Evolutionary conservation across 345 rosid genomes (phyloP).

Genomic region (Moricandia arvensis): DNA sequence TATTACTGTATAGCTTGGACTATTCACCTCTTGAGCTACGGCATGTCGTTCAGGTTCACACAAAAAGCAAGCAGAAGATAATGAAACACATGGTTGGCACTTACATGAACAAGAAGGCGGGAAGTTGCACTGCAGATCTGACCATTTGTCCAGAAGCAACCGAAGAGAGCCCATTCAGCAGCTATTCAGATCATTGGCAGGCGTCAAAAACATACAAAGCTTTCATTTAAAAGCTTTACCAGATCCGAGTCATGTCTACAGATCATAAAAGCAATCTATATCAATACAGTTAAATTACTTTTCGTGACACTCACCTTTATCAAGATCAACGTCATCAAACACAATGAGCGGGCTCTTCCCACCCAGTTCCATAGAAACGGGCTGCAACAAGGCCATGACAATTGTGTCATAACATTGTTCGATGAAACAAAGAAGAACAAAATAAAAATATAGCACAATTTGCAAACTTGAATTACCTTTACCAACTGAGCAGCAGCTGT

Average conservation of each 20-base stretch:
- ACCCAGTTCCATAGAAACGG: slow-evolving; percentile 89
- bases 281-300: background rate
- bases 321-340: slow-evolving; percentile 91
- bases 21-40: background rate
- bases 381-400: slow-evolving; percentile 45
- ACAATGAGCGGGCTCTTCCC: slow-evolving; percentile 93
- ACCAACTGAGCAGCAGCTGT: slow-evolving; percentile 74
- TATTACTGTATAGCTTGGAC: background rate
- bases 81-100: slow-evolving; percentile 24
- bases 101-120: slow-evolving; percentile 86
- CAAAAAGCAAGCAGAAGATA: slow-evolving; percentile 6
- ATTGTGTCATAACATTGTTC: slow-evolving; percentile 5
- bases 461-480: slow-evolving; percentile 52
- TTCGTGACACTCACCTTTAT: slow-evolving; percentile 54
- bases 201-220: slow-evolving; percentile 17
- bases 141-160: slow-evolving; percentile 98
- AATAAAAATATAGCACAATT: background rate
- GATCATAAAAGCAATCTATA: background rate
- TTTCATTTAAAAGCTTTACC: background rate
- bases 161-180: slow-evolving; percentile 85
- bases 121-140: slow-evolving; percentile 99
- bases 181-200: slow-evolving; percentile 43
- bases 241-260: background rate
- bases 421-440: background rate
- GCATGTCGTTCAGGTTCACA: background rate